A percentile compares a stretch with the other conserved stretches of the same genome.
These are phyloP conservation scores for Pyricularia pennisetigena DNA, from an alignment of 2,329 filamentous ascomycete genomes.

Conservation along the genomic window DNA sequence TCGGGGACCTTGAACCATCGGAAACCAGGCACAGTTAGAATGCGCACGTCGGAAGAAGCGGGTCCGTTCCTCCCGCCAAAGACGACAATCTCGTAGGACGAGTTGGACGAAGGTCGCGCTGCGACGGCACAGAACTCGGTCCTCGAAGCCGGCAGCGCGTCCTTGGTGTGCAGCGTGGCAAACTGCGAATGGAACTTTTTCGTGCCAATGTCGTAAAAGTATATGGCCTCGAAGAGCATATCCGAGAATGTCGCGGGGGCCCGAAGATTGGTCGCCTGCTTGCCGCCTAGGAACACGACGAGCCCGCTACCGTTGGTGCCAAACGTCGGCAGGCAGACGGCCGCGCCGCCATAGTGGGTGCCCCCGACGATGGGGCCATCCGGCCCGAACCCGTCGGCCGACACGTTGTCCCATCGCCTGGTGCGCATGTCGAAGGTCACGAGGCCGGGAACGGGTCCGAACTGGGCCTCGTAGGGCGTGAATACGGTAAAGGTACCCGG, in stretches of 20 bases:
- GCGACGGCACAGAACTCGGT: conserved; percentile 23
- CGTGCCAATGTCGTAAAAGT: conserved; percentile 20
- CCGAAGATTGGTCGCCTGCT: neutral
- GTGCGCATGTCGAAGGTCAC: neutral
- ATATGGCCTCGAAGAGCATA: conserved; percentile 11
- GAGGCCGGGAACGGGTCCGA: neutral
- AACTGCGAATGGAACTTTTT: conserved; percentile 23
- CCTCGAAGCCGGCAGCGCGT: conserved; percentile 5
- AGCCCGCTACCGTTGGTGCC: conserved; percentile 13
- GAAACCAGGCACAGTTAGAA: conserved; percentile 28
- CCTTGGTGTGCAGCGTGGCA: conserved; percentile 18
- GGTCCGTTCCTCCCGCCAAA: conserved; percentile 20
- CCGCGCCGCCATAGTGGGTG: conserved; percentile 10
- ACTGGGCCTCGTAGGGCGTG: neutral
- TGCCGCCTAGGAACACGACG: conserved; percentile 4
- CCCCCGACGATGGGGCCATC: neutral
- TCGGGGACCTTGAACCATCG: conserved; percentile 20
- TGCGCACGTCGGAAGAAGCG: conserved; percentile 18
- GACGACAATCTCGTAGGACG: conserved; percentile 16
- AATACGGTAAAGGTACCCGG: neutral
- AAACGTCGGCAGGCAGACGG: conserved; percentile 21
- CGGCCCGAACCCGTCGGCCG: neutral
- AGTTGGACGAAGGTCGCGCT: conserved; percentile 3
- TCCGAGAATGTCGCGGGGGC: neutral
- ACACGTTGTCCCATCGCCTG: neutral